Evolutionary conservation across 2,329 filamentous ascomycete genomes (phyloP).

Genomic region (Pseudogymnoascus sp.): DNA sequence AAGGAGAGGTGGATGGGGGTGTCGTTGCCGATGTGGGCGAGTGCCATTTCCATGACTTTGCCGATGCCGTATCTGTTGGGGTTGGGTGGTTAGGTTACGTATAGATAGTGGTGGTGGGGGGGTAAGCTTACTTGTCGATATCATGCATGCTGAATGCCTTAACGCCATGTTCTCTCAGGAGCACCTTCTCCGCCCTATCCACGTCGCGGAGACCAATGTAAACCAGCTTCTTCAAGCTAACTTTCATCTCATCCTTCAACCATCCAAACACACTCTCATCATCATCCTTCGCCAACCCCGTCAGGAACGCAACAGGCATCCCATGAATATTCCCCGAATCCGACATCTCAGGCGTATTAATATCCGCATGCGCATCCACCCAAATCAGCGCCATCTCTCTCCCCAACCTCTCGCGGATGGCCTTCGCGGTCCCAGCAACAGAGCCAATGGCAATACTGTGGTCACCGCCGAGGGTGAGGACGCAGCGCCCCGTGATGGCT

Average conservation of each 20-base stretch:
- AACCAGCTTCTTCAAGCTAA: slow-evolving; percentile 75
- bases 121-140: slow-evolving; percentile 63
- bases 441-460: slow-evolving; percentile 95
- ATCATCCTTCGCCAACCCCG: slow-evolving; percentile 70
- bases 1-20: slow-evolving; percentile 97
- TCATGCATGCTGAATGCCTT: slow-evolving; percentile 99
- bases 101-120: background rate
- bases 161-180: slow-evolving; percentile 79
- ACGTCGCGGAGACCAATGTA: slow-evolving; percentile 95
- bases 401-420: slow-evolving; percentile 70
- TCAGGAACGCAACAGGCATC: slow-evolving; percentile 92
- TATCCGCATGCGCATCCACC: slow-evolving; percentile 97
- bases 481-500: slow-evolving; percentile 72
- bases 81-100: slow-evolving; percentile 5
- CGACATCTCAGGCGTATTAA: slow-evolving; percentile 89
- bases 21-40: slow-evolving; percentile 87
- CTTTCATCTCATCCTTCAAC: slow-evolving; percentile 62
- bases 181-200: slow-evolving; percentile 86
- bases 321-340: slow-evolving; percentile 92
- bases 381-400: slow-evolving; percentile 91
- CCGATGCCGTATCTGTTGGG: slow-evolving; percentile 73
- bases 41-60: slow-evolving; percentile 94
- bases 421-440: slow-evolving; percentile 77
- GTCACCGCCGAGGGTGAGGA: slow-evolving; percentile 89
- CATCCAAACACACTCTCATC: slow-evolving; percentile 63